Conservation (phyloP, 805 yeast genomes). For the Candida anglica region DNA sequence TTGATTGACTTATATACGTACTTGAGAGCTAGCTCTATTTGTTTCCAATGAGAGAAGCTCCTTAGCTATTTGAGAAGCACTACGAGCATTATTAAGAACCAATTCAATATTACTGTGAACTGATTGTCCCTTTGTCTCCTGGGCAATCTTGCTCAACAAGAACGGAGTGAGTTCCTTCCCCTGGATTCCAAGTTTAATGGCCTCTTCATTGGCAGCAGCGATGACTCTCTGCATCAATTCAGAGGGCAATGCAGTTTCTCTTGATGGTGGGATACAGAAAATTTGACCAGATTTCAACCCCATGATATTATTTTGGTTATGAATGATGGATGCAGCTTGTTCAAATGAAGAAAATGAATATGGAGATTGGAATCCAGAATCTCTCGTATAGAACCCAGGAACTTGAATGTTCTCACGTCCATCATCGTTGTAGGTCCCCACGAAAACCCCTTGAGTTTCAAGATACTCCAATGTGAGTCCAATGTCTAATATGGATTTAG, state of each 20-base stretch:
- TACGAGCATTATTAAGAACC: slow-evolving; percentile 69
- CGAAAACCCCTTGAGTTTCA: slow-evolving; percentile 90
- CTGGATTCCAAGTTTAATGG: slow-evolving; percentile 44
- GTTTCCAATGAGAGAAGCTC: slow-evolving; percentile 39
- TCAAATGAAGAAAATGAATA: slow-evolving; percentile 49
- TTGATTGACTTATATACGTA: slow-evolving; percentile 6
- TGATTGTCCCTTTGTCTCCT: slow-evolving; percentile 65
- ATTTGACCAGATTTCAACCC: slow-evolving; percentile 62
- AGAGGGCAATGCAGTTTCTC: slow-evolving; percentile 52
- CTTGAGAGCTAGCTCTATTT: slow-evolving; percentile 3
- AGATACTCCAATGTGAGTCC: slow-evolving; percentile 77
- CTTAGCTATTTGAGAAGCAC: slow-evolving; percentile 65
- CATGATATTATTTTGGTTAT: slow-evolving; percentile 41
- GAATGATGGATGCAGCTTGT: slow-evolving; percentile 62
- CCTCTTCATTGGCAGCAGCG: slow-evolving; percentile 53
- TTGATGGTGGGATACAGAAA: slow-evolving; percentile 82
- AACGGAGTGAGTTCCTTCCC: slow-evolving; percentile 85
- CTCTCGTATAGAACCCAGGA: slow-evolving; percentile 81
- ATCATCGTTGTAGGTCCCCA: slow-evolving; percentile 57
- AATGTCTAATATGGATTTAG: slow-evolving; percentile 80
- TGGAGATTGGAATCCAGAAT: slow-evolving; percentile 72
- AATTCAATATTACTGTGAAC: slow-evolving; percentile 69
- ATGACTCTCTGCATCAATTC: slow-evolving; percentile 53
- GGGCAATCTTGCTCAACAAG: slow-evolving; percentile 59
- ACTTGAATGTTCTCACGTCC: slow-evolving; percentile 28